A percentile compares a stretch with the other conserved stretches of the same genome.
These are phyloP conservation scores for Penicillium robsamsonii DNA, from an alignment of 495 filamentous ascomycete species.

Conservation along the genomic window DNA sequence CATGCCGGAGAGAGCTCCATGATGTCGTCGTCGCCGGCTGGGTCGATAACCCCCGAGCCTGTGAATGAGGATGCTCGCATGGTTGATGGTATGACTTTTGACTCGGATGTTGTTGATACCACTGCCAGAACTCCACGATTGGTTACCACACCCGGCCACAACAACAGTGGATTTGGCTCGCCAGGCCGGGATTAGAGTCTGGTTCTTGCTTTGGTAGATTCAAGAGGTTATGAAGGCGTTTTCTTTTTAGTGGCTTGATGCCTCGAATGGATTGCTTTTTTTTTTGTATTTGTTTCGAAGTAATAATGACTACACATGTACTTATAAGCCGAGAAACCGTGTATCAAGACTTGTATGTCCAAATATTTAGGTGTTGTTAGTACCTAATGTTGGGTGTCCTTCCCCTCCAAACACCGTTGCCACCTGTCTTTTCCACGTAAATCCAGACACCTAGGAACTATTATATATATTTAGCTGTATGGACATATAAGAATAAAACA, in stretches of 20 bases:
- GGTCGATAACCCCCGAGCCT: constrained; percentile 42
- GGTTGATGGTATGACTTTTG: constrained; percentile 57
- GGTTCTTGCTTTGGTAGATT: constrained; percentile 2
- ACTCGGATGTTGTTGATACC: constrained; percentile 52
- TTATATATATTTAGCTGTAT: neutral
- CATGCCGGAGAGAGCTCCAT: constrained; percentile 31
- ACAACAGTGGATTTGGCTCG: constrained; percentile 17
- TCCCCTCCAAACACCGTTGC: neutral
- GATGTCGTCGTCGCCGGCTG: constrained; percentile 33
- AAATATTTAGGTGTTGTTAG: neutral
- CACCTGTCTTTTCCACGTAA: neutral
- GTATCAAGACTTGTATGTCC: neutral
- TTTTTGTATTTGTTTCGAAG: neutral
- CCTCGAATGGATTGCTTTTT: neutral
- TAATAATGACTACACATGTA: constrained; percentile 5
- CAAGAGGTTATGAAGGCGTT: constrained; percentile 16
- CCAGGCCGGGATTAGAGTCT: constrained; percentile 19
- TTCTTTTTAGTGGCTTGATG: constrained; percentile 3
- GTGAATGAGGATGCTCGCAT: constrained; percentile 46
- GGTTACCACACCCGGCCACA: constrained; percentile 26
- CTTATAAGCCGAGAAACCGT: neutral
- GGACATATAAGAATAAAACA: neutral
- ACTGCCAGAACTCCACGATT: constrained; percentile 45
- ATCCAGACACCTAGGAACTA: neutral
- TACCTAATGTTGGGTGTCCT: neutral